Conservation (phyloP, 169 alveolate species). For the Toxoplasma gondii region DNA sequence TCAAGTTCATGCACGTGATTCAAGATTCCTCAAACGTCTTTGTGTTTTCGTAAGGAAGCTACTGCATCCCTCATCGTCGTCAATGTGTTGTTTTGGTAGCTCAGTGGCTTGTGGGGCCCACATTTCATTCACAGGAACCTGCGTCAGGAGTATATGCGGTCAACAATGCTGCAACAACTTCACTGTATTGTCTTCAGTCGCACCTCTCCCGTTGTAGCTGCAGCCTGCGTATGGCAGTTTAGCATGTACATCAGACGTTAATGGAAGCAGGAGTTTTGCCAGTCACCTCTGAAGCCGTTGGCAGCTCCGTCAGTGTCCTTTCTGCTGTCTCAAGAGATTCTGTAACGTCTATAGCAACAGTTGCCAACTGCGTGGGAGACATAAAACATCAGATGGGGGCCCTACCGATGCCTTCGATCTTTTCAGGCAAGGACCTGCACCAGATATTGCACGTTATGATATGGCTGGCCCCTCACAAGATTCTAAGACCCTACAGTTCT, state of each 20-base stretch:
- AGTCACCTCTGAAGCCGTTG: too few relatives aligned
- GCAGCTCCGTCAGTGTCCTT: background rate
- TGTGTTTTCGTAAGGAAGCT: background rate
- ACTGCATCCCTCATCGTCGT: background rate
- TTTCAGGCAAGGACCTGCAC: background rate
- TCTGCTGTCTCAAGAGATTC: conserved; percentile 14
- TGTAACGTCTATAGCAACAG: conserved; percentile 5
- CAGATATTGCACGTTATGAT: background rate
- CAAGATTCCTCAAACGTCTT: background rate
- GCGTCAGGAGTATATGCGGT: too few relatives aligned
- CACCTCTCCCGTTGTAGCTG: too few relatives aligned
- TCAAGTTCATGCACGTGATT: too few relatives aligned
- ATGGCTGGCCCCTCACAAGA: background rate
- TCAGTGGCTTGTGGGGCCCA: background rate
- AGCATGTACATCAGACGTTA: too few relatives aligned
- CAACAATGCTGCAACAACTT: too few relatives aligned
- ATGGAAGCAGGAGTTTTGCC: too few relatives aligned
- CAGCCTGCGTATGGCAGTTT: too few relatives aligned
- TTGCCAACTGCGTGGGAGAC: background rate
- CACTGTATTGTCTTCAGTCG: too few relatives aligned
- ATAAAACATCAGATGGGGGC: background rate
- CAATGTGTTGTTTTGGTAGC: background rate
- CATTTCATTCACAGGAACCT: background rate
- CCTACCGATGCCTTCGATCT: background rate
- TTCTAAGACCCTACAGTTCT: background rate